Conservation (phyloP, 2,329 filamentous ascomycete genomes). For the Chaetothyriales sp. region DNA sequence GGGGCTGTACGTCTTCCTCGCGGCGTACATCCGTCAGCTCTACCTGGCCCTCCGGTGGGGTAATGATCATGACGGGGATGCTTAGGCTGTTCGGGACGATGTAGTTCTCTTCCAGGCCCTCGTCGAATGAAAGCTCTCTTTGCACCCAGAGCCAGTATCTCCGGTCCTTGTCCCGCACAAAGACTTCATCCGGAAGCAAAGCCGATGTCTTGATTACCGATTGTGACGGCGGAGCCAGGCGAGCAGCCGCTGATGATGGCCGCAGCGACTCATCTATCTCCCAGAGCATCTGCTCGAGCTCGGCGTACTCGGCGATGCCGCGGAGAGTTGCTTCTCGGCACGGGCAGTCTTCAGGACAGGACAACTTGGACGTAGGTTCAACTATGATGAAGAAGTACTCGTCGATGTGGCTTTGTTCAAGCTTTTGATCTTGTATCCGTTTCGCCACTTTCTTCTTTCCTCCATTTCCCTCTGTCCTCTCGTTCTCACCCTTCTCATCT, state of each 20-base stretch:
- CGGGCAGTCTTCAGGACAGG: not conserved
- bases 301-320: not conserved
- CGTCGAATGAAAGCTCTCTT: slow-evolving; percentile 3
- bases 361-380: not conserved
- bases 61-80: slow-evolving; percentile 4
- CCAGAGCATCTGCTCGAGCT: not conserved
- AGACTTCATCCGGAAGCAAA: too few relatives aligned
- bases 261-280: not conserved
- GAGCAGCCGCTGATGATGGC: too few relatives aligned
- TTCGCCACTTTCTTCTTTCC: not conserved
- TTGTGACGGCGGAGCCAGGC: too few relatives aligned
- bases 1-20: not conserved
- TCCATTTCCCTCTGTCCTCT: too few relatives aligned
- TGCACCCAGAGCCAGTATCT: slow-evolving; percentile 2
- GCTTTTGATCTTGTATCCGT: not conserved
- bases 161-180: too few relatives aligned
- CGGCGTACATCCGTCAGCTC: not conserved
- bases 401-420: not conserved
- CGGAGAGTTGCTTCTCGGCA: not conserved
- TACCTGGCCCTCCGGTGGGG: slow-evolving; percentile 2
- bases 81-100: slow-evolving; percentile 3
- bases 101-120: slow-evolving; percentile 7
- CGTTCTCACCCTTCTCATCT: not conserved
- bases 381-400: not conserved
- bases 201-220: too few relatives aligned